Conservation (phyloP, 2,329 filamentous ascomycete species). For the Aspergillus niger region DNA sequence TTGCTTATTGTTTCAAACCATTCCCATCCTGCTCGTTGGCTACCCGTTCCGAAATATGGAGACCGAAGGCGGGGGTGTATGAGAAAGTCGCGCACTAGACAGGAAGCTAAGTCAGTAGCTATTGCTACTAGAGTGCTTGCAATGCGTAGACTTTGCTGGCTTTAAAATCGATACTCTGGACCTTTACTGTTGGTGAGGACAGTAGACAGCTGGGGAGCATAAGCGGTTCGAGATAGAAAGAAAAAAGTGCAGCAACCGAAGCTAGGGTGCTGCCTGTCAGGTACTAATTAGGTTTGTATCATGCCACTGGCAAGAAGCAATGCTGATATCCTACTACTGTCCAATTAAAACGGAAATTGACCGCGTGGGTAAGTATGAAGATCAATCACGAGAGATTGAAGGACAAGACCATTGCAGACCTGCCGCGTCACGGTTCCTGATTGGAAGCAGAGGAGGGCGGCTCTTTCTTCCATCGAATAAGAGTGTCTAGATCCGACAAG, state of each 20-base stretch:
- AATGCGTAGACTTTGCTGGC: not conserved
- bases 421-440: not conserved
- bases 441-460: not conserved
- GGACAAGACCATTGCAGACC: not conserved
- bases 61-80: not conserved
- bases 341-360: not conserved
- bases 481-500: too few relatives aligned
- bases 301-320: not conserved
- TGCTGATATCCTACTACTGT: not conserved
- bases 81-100: not conserved
- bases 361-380: not conserved
- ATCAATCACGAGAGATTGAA: not conserved
- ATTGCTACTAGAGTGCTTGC: not conserved
- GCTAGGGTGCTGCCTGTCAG: not conserved
- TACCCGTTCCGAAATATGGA: not conserved
- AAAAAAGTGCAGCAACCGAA: not conserved
- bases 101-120: not conserved
- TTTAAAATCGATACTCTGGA: not conserved
- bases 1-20: slow-evolving; percentile 1
- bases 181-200: not conserved
- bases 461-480: not conserved
- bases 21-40: not conserved
- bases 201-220: not conserved
- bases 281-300: not conserved
- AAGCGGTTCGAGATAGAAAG: not conserved